Evolutionary conservation across 139 green algal genomes (phyloP).

Genomic region (Volvox reticuliferus): DNA sequence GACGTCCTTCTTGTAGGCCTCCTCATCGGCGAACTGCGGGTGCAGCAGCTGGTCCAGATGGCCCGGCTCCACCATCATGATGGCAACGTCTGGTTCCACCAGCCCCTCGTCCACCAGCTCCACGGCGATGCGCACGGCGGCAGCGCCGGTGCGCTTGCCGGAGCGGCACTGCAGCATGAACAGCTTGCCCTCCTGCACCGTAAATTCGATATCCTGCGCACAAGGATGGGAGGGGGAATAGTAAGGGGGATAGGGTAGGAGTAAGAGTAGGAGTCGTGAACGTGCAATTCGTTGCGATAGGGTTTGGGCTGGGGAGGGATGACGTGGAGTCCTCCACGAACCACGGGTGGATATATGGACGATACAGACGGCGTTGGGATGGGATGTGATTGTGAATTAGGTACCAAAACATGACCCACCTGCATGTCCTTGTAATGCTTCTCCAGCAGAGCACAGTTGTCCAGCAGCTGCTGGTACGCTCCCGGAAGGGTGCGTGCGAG

Average conservation of each 20-base stretch:
- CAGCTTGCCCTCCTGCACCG: conserved; percentile 86
- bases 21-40: conserved; percentile 82
- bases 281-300: too few relatives aligned
- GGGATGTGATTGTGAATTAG: not conserved
- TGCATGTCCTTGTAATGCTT: conserved; percentile 90
- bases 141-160: conserved; percentile 88
- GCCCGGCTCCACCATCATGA: conserved; percentile 85
- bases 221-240: not conserved
- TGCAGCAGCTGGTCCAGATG: conserved; percentile 94
- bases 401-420: conserved; percentile 15
- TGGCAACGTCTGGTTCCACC: conserved; percentile 42
- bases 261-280: too few relatives aligned
- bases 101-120: conserved; percentile 81
- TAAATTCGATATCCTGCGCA: conserved; percentile 92
- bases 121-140: conserved; percentile 84
- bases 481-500: conserved; percentile 80
- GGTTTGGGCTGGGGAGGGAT: too few relatives aligned
- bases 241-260: too few relatives aligned
- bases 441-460: conserved; percentile 84
- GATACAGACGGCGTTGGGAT: not conserved
- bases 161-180: conserved; percentile 91
- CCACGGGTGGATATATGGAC: not conserved
- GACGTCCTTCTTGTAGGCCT: conserved; percentile 58
- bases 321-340: too few relatives aligned
- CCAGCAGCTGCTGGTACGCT: conserved; percentile 83